phyloP scores from a whole-genome alignment of 306 rosid genomes.

The Amphicarpaea edgeworthii region DNA sequence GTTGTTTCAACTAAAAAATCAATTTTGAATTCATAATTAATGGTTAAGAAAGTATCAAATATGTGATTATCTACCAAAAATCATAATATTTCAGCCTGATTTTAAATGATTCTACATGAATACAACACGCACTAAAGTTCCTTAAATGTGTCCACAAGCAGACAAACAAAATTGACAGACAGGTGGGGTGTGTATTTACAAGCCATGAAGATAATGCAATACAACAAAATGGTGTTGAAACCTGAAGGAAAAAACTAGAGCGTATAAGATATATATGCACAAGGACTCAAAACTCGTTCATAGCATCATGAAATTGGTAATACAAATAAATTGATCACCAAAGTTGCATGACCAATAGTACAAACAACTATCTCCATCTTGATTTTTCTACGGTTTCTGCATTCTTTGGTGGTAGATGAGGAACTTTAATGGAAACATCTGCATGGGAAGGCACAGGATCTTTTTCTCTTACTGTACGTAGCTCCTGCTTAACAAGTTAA shows the following conservation, averaged over 20 bases:
- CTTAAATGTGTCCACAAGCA: constrained; percentile 5
- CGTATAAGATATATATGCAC: constrained; percentile 59
- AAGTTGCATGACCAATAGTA: constrained; percentile 41
- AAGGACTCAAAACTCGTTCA: constrained; percentile 43
- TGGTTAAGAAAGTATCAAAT: neutral
- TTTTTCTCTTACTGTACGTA: constrained; percentile 69
- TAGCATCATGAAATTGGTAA: constrained; percentile 39
- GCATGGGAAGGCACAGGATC: constrained; percentile 50
- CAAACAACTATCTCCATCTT: constrained; percentile 58
- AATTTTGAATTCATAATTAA: neutral
- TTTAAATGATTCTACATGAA: neutral
- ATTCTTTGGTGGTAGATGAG: constrained; percentile 50
- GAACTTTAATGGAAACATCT: constrained; percentile 50
- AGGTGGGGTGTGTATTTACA: constrained; percentile 54
- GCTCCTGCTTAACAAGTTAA: constrained; percentile 64
- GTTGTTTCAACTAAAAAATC: neutral
- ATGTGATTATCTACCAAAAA: neutral
- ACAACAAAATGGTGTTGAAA: constrained; percentile 38
- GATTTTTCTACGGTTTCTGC: constrained; percentile 53
- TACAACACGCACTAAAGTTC: neutral
- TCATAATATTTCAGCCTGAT: neutral
- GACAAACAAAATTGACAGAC: constrained; percentile 36
- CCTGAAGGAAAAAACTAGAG: constrained; percentile 26
- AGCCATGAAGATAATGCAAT: constrained; percentile 33
- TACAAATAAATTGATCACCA: constrained; percentile 49